Conservation (phyloP, 768 basidiomycete species). For the Rubroboletus satanas region DNA sequence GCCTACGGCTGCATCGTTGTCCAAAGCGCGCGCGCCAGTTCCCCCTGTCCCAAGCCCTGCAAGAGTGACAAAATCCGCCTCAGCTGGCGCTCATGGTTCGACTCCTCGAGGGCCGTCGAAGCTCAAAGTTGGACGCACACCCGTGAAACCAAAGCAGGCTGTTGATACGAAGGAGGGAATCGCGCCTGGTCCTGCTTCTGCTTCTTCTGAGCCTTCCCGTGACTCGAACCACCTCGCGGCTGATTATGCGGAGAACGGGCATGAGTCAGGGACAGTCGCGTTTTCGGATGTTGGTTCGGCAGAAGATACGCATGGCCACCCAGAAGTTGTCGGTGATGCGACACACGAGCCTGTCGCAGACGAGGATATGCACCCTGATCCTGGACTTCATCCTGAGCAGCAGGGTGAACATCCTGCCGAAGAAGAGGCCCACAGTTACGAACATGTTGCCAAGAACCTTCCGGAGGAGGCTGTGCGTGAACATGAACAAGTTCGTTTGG, state of each 20-base stretch:
- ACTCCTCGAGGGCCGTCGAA: constrained; percentile 30
- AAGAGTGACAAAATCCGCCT: constrained; percentile 28
- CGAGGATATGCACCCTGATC: constrained; percentile 7
- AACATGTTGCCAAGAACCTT: neutral
- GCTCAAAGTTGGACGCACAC: constrained; percentile 24
- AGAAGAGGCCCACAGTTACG: constrained; percentile 5
- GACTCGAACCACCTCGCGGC: constrained; percentile 18
- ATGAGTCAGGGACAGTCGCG: constrained; percentile 15
- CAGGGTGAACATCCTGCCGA: constrained; percentile 3
- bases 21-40: constrained; percentile 47
- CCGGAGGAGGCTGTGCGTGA: constrained; percentile 4
- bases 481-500: constrained; percentile 10
- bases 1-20: constrained; percentile 76
- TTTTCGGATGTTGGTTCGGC: constrained; percentile 17
- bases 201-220: constrained; percentile 22
- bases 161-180: constrained; percentile 17
- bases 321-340: constrained; percentile 10
- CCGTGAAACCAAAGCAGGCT: constrained; percentile 24
- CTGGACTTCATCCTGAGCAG: constrained; percentile 12
- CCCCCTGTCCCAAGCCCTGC: constrained; percentile 16
- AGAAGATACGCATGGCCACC: constrained; percentile 16
- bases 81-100: constrained; percentile 26
- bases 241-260: constrained; percentile 26
- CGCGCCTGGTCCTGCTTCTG: constrained; percentile 18
- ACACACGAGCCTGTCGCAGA: constrained; percentile 9